Evolutionary conservation across 495 filamentous ascomycete genomes (phyloP), one percentile per base, ranked within the genome.

Genomic region (Trypethelium eluteriae): DNA sequence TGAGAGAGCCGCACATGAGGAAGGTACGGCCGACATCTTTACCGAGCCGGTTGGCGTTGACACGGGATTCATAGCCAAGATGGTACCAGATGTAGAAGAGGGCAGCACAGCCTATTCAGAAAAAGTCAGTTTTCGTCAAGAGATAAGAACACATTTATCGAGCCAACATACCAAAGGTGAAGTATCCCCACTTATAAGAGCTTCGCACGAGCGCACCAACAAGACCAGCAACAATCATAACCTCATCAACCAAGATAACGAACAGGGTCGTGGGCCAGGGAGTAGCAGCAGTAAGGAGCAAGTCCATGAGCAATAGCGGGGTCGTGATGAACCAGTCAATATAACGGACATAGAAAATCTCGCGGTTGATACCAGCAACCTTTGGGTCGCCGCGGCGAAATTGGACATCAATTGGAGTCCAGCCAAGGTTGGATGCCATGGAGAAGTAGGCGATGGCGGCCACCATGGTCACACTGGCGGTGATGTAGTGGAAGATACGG

Each of bases 281-380:
- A 36, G 89, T 75, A 39, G 82, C 86, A 3, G 83, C 82, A n/a
- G 85, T 81, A 18, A 91, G 77, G 62, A 89, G 78, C 16, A 90
- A 72, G 46, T 82, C 82, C 64, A 89, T 71, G 7, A 86, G 78
- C 0, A 89, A 75, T 16, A 87, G 75, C 61, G 84, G 76, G 63
- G 80, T 76, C 39, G 78, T 79, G 68, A 84, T 79, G 47, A 79
- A 73, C 85, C 86, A 88, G 72, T 88, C 83, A 67, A 90, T 83
- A 74, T 89, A 91, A 38, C 87, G 79, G 39, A 84, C 86, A 66
- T 87, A 91, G 74, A 89, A 91, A 71, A 91, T 84, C 74, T 89
- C 81, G 10, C 88, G 82, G 18, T 78, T 80, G 3, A 73, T 69
- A 10, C 81, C 82, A 10, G 69, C 53, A 3, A 83, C 78, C 34